Evolutionary conservation across 352 stramenopile genomes (phyloP).

Genomic region (Globisporangium megalacanthum): DNA sequence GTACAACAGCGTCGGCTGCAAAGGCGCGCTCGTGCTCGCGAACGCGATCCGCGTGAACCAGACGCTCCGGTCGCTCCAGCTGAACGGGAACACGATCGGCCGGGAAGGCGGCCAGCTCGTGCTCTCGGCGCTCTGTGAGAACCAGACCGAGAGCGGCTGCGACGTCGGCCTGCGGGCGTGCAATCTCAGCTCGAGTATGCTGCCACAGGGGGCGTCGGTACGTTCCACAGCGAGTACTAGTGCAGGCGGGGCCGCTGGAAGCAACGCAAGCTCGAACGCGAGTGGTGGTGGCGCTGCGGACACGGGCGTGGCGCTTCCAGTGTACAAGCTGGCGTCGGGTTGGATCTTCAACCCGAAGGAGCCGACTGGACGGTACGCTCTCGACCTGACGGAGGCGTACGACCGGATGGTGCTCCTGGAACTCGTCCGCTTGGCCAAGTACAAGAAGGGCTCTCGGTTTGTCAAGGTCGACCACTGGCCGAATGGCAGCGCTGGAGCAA

Average conservation of each 20-base stretch:
- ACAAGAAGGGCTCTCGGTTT: slow-evolving; percentile 70
- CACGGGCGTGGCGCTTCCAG: slow-evolving; percentile 17
- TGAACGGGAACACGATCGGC: slow-evolving; percentile 79
- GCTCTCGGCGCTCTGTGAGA: slow-evolving; percentile 60
- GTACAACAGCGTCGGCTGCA: slow-evolving; percentile 75
- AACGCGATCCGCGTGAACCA: slow-evolving; percentile 54
- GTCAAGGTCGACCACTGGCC: slow-evolving; percentile 52
- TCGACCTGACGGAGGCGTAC: slow-evolving; percentile 65
- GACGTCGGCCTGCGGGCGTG: slow-evolving; percentile 57
- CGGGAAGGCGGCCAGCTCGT: slow-evolving; percentile 62
- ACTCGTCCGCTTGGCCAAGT: slow-evolving; percentile 65
- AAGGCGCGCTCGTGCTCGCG: slow-evolving; percentile 65
- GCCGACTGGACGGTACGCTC: slow-evolving; percentile 58
- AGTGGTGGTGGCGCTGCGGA: not conserved
- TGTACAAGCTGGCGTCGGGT: slow-evolving; percentile 31
- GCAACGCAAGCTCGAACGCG: not conserved
- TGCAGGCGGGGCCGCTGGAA: not conserved
- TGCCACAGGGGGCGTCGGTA: not conserved
- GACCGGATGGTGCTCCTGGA: slow-evolving; percentile 76
- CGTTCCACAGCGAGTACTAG: not conserved
- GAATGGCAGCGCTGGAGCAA: not conserved
- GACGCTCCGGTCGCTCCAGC: slow-evolving; percentile 49
- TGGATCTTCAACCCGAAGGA: slow-evolving; percentile 69
- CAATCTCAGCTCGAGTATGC: slow-evolving; percentile 38
- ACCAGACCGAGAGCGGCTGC: slow-evolving; percentile 43